These are phyloP conservation scores for Candida anutae DNA, from an alignment of 1,139 yeast species.

Conservation along the genomic window DNA sequence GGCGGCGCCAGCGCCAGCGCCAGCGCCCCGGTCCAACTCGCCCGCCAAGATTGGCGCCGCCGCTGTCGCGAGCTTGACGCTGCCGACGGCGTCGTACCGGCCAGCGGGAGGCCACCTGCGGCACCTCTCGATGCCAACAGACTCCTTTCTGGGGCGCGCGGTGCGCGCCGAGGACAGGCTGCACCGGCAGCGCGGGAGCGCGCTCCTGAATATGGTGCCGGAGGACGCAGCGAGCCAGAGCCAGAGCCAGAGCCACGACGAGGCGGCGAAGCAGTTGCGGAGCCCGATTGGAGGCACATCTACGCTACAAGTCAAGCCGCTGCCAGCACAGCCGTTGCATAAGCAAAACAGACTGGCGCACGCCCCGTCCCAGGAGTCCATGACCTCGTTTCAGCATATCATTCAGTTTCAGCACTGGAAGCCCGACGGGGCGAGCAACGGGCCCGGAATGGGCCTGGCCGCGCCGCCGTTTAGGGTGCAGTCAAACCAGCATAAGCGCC, in stretches of 20 bases:
- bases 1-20: no score
- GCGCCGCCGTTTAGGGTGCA: slow-evolving; percentile 5
- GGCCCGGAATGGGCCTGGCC: slow-evolving; percentile 5
- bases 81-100: slow-evolving; percentile 26
- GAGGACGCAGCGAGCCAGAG: background rate
- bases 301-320: slow-evolving; percentile 38
- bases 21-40: slow-evolving; percentile 38
- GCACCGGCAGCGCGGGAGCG: background rate
- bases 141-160: slow-evolving; percentile 4
- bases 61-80: slow-evolving; percentile 51
- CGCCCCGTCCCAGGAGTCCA: slow-evolving; percentile 41
- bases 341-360: slow-evolving; percentile 25
- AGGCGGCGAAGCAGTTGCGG: background rate
- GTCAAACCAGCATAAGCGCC: slow-evolving; percentile 13
- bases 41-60: slow-evolving; percentile 71
- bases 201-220: background rate
- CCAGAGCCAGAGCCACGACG: background rate
- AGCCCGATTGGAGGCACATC: slow-evolving; percentile 17
- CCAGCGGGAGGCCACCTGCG: slow-evolving; percentile 24
- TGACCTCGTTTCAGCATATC: slow-evolving; percentile 46
- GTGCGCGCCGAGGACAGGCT: background rate
- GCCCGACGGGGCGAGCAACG: slow-evolving; percentile 27
- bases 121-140: slow-evolving; percentile 38
- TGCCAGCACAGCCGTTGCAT: slow-evolving; percentile 39
- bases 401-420: slow-evolving; percentile 50